These are phyloP conservation scores for Arthrobotrys musiformis DNA, from an alignment of 2,329 filamentous ascomycete species.

Conservation along the genomic window DNA sequence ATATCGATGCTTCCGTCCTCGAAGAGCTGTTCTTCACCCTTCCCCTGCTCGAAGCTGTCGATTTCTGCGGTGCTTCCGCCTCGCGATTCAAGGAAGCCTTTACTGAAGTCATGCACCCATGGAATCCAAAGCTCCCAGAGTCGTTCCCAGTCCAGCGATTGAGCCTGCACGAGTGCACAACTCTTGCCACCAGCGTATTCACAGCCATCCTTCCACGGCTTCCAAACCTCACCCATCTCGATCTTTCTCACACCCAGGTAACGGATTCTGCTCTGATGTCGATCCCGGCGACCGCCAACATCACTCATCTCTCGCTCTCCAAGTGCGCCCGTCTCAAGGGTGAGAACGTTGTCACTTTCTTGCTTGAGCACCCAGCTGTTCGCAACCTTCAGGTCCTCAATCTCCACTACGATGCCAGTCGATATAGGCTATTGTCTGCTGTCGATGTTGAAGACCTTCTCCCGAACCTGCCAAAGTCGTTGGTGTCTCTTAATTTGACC, in stretches of 20 bases:
- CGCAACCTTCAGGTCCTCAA: conserved; percentile 76
- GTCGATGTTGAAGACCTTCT: conserved; percentile 74
- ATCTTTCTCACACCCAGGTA: conserved; percentile 80
- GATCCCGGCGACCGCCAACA: conserved; percentile 75
- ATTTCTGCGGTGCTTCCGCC: conserved; percentile 81
- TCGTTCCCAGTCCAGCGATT: conserved; percentile 73
- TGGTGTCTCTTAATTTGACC: conserved; percentile 79
- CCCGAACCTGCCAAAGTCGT: conserved; percentile 72
- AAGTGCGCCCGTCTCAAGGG: conserved; percentile 78
- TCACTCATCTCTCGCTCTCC: conserved; percentile 81
- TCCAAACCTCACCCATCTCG: conserved; percentile 76
- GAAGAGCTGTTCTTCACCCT: conserved; percentile 76
- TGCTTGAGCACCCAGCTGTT: conserved; percentile 76
- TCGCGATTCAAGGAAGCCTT: conserved; percentile 75
- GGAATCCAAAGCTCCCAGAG: conserved; percentile 66
- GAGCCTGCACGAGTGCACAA: conserved; percentile 81
- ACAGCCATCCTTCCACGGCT: conserved; percentile 78
- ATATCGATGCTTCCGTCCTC: conserved; percentile 75
- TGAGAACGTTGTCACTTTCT: conserved; percentile 74
- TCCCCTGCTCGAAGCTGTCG: conserved; percentile 73
- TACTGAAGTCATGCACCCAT: conserved; percentile 66
- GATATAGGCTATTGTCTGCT: conserved; percentile 76
- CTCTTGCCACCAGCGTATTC: conserved; percentile 74
- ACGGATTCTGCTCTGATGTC: conserved; percentile 76
- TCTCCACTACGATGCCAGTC: conserved; percentile 76